Conservation (phyloP, 495 filamentous ascomycete genomes). For the Bombardia bombarda region DNA sequence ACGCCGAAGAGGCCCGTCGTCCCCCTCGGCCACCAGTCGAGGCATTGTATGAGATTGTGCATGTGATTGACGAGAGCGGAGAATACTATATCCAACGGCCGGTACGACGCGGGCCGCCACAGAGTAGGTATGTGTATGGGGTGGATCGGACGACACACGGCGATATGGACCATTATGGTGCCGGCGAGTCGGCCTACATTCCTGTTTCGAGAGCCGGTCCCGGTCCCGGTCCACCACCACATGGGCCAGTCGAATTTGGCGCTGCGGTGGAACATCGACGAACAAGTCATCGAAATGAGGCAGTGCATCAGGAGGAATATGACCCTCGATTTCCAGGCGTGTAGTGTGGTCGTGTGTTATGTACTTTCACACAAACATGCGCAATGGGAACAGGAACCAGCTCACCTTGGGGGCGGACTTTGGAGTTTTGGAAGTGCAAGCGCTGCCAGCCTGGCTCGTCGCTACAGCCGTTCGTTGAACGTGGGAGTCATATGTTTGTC, state of each 20-base stretch:
- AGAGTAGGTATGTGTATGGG: slow-evolving; percentile 7
- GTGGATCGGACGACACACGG: slow-evolving; percentile 4
- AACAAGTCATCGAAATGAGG: slow-evolving; percentile 12
- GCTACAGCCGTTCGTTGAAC: no score
- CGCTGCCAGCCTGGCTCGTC: no score
- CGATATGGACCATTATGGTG: slow-evolving; percentile 5
- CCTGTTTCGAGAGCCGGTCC: background rate
- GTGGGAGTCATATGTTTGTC: no score
- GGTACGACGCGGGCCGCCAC: slow-evolving; percentile 22
- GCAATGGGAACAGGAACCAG: no score
- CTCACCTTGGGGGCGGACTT: no score
- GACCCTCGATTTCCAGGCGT: slow-evolving; percentile 27
- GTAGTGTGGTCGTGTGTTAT: slow-evolving; percentile 1
- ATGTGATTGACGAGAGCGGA: slow-evolving; percentile 34
- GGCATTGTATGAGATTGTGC: slow-evolving; percentile 36
- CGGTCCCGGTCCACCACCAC: background rate
- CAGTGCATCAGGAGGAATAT: slow-evolving; percentile 31
- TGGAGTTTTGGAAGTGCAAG: no score
- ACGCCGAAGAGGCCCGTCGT: slow-evolving; percentile 21
- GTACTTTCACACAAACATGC: no score
- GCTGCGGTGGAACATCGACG: slow-evolving; percentile 2
- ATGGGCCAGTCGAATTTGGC: background rate
- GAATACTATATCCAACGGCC: slow-evolving; percentile 39
- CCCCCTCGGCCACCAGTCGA: slow-evolving; percentile 19
- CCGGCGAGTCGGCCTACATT: slow-evolving; percentile 15